Percentiles rank a stretch among this genome's conserved stretches.
phyloP scores from a whole-genome alignment of 176 grass and related monocot species.

The Rhipidocladum racemiflorum region DNA sequence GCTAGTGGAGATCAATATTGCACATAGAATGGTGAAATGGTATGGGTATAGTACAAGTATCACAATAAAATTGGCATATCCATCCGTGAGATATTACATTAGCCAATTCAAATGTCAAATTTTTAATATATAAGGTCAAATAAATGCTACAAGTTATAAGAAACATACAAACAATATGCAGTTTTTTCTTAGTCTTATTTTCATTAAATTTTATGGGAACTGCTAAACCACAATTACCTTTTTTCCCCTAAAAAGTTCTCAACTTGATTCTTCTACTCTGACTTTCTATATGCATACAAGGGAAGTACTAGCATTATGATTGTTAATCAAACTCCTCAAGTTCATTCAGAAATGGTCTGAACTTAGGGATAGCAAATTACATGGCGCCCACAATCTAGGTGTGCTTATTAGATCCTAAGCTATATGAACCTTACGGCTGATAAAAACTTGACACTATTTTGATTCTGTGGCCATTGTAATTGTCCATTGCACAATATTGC shows the following conservation, averaged over 20 bases:
- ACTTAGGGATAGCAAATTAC: background rate
- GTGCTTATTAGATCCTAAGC: background rate
- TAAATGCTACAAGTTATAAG: background rate
- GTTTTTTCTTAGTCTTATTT: background rate
- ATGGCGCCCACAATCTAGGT: background rate
- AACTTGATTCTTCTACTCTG: background rate
- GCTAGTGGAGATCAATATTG: background rate
- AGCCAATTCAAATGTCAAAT: background rate
- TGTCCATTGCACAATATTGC: background rate
- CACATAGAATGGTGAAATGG: background rate
- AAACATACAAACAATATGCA: background rate
- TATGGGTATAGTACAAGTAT: background rate
- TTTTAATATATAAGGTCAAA: background rate
- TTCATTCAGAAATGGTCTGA: background rate
- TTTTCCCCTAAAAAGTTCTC: background rate
- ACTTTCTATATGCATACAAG: background rate
- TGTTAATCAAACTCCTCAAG: background rate
- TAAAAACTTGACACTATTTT: background rate
- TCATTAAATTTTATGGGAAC: background rate
- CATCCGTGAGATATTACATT: background rate
- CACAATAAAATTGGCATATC: background rate
- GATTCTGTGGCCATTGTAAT: background rate
- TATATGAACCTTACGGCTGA: background rate
- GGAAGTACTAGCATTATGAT: background rate
- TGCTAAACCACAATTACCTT: background rate